phyloP scores from a whole-genome alignment of 805 yeast species.

The Lachancea cidri region DNA sequence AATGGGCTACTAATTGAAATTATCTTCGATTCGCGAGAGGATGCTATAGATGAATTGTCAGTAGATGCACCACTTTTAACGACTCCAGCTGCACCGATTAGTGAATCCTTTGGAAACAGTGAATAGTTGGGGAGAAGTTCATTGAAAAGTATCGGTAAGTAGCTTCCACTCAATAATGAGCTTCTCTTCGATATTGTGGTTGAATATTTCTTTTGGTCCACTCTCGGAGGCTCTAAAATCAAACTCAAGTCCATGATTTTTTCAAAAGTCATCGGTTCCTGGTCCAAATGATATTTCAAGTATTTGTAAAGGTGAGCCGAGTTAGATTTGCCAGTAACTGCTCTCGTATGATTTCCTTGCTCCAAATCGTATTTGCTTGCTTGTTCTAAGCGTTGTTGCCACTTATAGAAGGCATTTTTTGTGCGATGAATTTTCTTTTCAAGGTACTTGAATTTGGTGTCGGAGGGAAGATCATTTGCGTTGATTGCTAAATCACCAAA shows the following conservation, averaged over 20 bases:
- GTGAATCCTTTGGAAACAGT: constrained; percentile 47
- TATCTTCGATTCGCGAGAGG: background rate
- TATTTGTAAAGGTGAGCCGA: constrained; percentile 26
- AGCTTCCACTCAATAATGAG: constrained; percentile 57
- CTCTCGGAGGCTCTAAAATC: constrained; percentile 51
- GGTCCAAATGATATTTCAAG: constrained; percentile 27
- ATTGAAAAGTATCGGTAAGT: constrained; percentile 60
- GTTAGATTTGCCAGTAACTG: background rate
- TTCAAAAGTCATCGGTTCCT: constrained; percentile 42
- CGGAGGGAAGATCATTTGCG: constrained; percentile 27
- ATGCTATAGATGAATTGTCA: background rate
- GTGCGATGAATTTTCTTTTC: constrained; percentile 64
- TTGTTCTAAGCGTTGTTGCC: constrained; percentile 66
- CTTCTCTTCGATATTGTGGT: constrained; percentile 45
- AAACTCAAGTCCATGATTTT: constrained; percentile 62
- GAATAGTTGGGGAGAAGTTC: constrained; percentile 50
- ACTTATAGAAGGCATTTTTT: constrained; percentile 67
- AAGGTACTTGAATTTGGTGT: constrained; percentile 39
- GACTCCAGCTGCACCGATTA: constrained; percentile 52
- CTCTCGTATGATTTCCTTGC: background rate
- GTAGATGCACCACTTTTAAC: background rate
- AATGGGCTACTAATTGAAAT: background rate
- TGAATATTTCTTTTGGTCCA: constrained; percentile 23
- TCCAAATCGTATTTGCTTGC: constrained; percentile 27
- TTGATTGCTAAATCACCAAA: constrained; percentile 76